Conservation (phyloP, 2,329 filamentous ascomycete species). For the Coleophoma cylindrospora region DNA sequence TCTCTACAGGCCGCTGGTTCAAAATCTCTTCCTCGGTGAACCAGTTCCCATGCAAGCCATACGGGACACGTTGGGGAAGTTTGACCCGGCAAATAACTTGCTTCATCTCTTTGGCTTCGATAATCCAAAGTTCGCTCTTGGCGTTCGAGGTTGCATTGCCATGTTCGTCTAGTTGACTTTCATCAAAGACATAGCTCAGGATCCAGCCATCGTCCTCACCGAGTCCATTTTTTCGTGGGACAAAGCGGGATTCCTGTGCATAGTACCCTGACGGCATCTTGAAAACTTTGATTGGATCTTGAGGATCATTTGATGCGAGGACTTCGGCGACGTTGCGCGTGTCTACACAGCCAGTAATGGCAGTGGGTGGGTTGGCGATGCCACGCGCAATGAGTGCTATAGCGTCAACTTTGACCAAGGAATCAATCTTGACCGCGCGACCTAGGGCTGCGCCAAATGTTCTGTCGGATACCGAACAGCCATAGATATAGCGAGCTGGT, state of each 20-base stretch:
- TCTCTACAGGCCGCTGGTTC: conserved; percentile 32
- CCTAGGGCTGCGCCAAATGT: conserved; percentile 57
- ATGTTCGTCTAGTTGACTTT: conserved; percentile 48
- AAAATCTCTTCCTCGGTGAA: conserved; percentile 48
- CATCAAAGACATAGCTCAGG: conserved; percentile 66
- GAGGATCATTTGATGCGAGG: conserved; percentile 33
- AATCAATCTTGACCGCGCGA: conserved; percentile 61
- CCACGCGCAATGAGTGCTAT: conserved; percentile 47
- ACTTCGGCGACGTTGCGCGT: conserved; percentile 47
- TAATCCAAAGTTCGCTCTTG: conserved; percentile 61
- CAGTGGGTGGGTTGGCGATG: conserved; percentile 34
- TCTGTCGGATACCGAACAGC: conserved; percentile 54
- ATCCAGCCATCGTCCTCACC: conserved; percentile 64
- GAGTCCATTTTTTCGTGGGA: conserved; percentile 36
- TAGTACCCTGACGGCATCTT: conserved; percentile 54
- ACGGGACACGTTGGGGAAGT: conserved; percentile 63
- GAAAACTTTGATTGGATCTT: conserved; percentile 59
- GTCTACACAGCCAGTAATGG: conserved; percentile 59
- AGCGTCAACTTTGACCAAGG: conserved; percentile 57
- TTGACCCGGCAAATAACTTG: conserved; percentile 52
- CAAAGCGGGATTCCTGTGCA: conserved; percentile 64
- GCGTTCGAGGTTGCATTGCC: conserved; percentile 32
- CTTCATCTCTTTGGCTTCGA: conserved; percentile 59
- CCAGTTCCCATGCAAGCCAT: conserved; percentile 63
- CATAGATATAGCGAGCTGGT: conserved; percentile 57